Percentiles rank a stretch among this genome's conserved stretches.
Evolutionary conservation across 2,329 filamentous ascomycete species (phyloP).

Genomic region (Ophiostoma sp.): DNA sequence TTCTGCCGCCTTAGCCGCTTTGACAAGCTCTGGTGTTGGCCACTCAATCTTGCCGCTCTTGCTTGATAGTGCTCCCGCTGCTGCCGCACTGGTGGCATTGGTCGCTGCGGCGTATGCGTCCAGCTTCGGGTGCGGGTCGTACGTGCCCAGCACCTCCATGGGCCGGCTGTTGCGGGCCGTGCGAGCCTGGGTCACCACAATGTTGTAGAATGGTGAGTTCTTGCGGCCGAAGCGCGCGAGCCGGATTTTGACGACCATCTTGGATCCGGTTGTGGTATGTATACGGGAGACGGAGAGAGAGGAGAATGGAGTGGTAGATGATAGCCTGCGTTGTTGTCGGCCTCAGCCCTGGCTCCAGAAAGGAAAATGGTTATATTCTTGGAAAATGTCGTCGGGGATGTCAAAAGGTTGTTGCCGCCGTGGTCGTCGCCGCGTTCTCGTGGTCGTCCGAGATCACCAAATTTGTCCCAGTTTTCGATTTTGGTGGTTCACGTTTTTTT

Average conservation of each 20-base stretch:
- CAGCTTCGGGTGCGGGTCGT: constrained; percentile 61
- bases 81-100: neutral
- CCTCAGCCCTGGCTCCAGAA: no score
- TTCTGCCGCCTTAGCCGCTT: neutral
- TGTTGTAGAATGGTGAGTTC: constrained; percentile 93
- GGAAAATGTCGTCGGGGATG: neutral
- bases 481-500: constrained; percentile 3
- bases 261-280: neutral
- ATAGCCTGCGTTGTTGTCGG: no score
- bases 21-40: constrained; percentile 11
- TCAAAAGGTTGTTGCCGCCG: neutral
- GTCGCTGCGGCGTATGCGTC: constrained; percentile 43
- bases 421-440: neutral
- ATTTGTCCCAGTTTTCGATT: neutral
- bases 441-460: neutral
- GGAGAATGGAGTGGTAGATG: neutral
- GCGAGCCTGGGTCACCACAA: constrained; percentile 79
- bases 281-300: neutral
- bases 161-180: constrained; percentile 82
- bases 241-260: constrained; percentile 89
- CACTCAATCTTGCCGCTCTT: neutral
- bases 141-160: constrained; percentile 84
- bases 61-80: neutral
- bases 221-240: constrained; percentile 87
- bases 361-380: no score